Conservation (phyloP, 805 yeast species). For the Wickerhamiella spandovensis region DNA sequence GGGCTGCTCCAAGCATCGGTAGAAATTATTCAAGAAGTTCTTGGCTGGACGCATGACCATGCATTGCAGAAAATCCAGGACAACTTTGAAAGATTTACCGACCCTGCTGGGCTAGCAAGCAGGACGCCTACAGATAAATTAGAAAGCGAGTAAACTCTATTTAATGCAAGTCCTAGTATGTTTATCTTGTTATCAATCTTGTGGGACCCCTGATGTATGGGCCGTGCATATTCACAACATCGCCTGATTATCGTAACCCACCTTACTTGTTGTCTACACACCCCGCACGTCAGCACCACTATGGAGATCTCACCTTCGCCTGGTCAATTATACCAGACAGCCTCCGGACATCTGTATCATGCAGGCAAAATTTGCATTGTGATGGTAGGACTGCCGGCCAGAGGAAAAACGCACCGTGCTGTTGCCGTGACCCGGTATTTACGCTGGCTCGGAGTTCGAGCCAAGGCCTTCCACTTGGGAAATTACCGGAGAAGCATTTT, state of each 20-base stretch:
- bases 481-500: slow-evolving; percentile 55
- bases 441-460: slow-evolving; percentile 91
- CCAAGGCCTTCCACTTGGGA: slow-evolving; percentile 83
- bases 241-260: no score
- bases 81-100: slow-evolving; percentile 6
- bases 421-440: slow-evolving; percentile 84
- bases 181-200: no score
- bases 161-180: no score
- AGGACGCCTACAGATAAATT: no score
- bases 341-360: slow-evolving; percentile 82
- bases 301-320: not conserved
- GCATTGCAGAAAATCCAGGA: slow-evolving; percentile 4
- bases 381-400: slow-evolving; percentile 85
- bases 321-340: slow-evolving; percentile 35
- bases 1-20: slow-evolving; percentile 7
- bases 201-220: no score
- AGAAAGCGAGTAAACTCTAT: no score
- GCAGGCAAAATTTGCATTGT: slow-evolving; percentile 89
- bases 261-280: not conserved
- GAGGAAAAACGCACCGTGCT: slow-evolving; percentile 88
- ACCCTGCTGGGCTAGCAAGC: no score
- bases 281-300: not conserved
- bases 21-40: slow-evolving; percentile 1
- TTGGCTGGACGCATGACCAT: slow-evolving; percentile 7
- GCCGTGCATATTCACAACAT: not conserved